Evolutionary conservation across 1,139 yeast species (phyloP), one percentile per base, ranked within the genome.

Genomic region (Yamadazyma trypodendri): DNA sequence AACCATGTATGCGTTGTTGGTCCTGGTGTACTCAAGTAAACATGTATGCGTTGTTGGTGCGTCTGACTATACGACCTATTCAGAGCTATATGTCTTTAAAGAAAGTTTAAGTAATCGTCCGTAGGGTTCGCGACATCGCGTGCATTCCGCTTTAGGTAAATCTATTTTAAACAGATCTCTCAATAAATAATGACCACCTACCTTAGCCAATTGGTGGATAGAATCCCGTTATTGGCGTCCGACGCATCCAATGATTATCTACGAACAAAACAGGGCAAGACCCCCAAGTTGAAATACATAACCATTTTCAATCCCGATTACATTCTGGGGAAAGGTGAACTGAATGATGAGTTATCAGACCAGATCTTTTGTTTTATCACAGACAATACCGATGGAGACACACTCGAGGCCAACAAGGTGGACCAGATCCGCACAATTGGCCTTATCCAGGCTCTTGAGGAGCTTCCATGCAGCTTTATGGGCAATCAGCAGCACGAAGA

Each of bases 381-480:
- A 2, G 49, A 45, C 28, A 45, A 31, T 29, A 39, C 41, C n/a
- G 46, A 43, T n/a, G 41, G 41, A 3, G 44, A 43, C n/a, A 40
- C 40, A 2, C 38, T 43, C 11, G 47, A 44, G 13, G 34, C 47
- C 9, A 41, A 42, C 32, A 45, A 44, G 34, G 47, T 50, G 11
- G 63, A 63, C 31, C 64, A 65, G 39, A 40, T 68, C 28, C 54
- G 61, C 34, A 45, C 63, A 4, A 46, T 69, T 12, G 75, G 75
- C 0, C 48, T 69, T 15, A 52, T 69, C 7, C 60, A 69, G 39
- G 76, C 75, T 1, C 55, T 68, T 3, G 58, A 54, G 31, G 60
- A 49, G 6, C 32, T 49, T 6, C 35, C 44, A 12, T 31, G 36
- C 17, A 42, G 39, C 13, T 46, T 49, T 25, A n/a, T 31, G 24